Evolutionary conservation across 2,329 filamentous ascomycete species (phyloP), one percentile per base, ranked within the genome.

Genomic region (Tolypocladium cylindrosporum): DNA sequence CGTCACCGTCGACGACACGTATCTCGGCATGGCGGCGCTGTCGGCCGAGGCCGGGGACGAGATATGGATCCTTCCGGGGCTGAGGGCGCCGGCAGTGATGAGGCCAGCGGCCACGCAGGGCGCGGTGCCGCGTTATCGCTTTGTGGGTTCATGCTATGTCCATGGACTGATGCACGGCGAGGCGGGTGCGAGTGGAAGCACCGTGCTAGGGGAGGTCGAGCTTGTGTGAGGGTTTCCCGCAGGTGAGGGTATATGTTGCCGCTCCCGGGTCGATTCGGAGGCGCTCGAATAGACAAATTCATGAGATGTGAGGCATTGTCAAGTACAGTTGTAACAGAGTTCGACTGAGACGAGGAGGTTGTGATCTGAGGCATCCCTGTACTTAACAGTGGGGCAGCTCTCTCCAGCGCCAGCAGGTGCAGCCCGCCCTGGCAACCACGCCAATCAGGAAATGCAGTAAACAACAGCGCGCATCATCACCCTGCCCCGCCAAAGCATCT

Each of bases 401-500:
- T 8, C 14, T 19, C 34, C n/a, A 54, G 43, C 45, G n/a, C 31
- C 8, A 9, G 37, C 39, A 40, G 3, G 39, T 19, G 39, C 39
- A 39, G 24, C 43, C 42, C 57, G 62, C 61, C 64, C 58, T 66
- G 55, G 68, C 68, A 71, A 70, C 68, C 64, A 64, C 60, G 60
- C 66, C 66, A 67, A 68, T 69, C 62, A 65, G 64, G 63, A 61
- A 69, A 63, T 63, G 58, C 57, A 55, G 67, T 69, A 69, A 70
- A 70, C 68, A 62, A 53, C 21, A 37, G 24, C 39, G 39, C 55
- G 53, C 58, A 55, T 55, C 54, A 54, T 54, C 10, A 21, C 51
- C 36, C 51, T 24, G 37, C 34, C n/a, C 36, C 34, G 16, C 31
- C 51, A 16, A 54, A 55, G 54, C 58, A 45, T 42, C 31, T 19